Base-by-base conservation (phyloP, 1,284 basidiomycete species). In the Tetrapyrgos nigripes region DNA sequence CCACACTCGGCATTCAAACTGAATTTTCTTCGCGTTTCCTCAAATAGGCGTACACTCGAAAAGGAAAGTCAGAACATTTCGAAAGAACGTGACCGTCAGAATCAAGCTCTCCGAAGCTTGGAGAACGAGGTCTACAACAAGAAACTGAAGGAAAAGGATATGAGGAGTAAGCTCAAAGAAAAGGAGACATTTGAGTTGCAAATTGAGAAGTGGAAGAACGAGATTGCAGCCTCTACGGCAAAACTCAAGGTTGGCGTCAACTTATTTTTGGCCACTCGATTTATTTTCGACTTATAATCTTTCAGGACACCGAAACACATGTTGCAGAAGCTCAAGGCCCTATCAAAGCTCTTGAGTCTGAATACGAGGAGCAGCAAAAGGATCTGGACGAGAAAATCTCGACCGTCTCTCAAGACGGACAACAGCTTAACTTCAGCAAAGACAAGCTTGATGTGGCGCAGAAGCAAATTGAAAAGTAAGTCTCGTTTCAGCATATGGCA, bases 1-100 rank as follows among this genome's bases (percentile, higher is more conserved):
- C 50, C 40, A 26, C n/a, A 13, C 60, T 55, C 4, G 17, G 17
- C 52, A 29, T 5, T 19, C 35, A 31, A n/a, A n/a, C n/a, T n/a
- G n/a, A n/a, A n/a, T n/a, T n/a, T 51, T 45, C 23, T 46, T 43
- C 44, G 31, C 26, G 60, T 47, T 54, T 47, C 46, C 43, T 14
- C 53, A 45, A 27, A 21, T 48, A 95, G 93, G 46, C 92, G 91
- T 54, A 73, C 79, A 35, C 81, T 85, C 56, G 90, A 94, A 56
- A 82, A 88, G 50, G 91, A 94, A 85, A 83, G 66, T 82, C 86
- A 63, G 70, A 73, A 13, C 55, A 65, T 93, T 26, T 76, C 77
- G 54, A 75, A 76, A 0, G 92, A 94, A 58, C 83, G 86, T 50
- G 93, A 96, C 31, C 83, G 86, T 31, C 86, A 88, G 66, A 79